These are phyloP conservation scores for Naganishia vishniacii DNA, from an alignment of 768 basidiomycete species.

Conservation along the genomic window DNA sequence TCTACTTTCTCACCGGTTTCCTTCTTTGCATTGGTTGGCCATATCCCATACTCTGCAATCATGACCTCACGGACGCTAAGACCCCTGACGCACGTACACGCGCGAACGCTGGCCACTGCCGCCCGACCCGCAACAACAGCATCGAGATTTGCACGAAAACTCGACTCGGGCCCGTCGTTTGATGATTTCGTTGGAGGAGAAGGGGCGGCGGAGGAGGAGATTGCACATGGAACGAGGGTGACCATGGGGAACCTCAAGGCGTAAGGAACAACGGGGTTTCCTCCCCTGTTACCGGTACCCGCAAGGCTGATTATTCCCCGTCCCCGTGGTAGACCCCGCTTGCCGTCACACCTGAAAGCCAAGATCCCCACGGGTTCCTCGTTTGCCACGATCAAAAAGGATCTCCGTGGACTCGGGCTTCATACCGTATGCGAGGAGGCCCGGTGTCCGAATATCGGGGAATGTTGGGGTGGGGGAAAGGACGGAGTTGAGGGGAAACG, in stretches of 20 bases:
- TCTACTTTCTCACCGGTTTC: background rate
- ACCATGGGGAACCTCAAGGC: constrained; percentile 43
- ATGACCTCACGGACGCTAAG: background rate
- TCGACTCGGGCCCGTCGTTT: constrained; percentile 45
- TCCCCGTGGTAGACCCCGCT: constrained; percentile 60
- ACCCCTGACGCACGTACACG: background rate
- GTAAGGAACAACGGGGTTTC: constrained; percentile 28
- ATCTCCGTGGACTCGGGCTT: constrained; percentile 79
- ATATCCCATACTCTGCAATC: no score
- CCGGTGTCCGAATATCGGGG: constrained; percentile 97
- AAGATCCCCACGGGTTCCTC: constrained; percentile 82
- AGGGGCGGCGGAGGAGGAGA: no score
- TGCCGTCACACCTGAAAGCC: constrained; percentile 83
- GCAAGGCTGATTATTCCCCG: no score
- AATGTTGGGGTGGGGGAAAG: constrained; percentile 85
- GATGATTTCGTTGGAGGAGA: constrained; percentile 47
- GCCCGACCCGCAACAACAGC: background rate
- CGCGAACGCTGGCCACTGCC: constrained; percentile 4
- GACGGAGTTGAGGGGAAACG: constrained; percentile 68
- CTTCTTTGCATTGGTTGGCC: no score
- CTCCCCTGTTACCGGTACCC: background rate
- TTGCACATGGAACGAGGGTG: constrained; percentile 34
- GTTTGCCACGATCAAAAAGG: constrained; percentile 88
- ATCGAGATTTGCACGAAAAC: constrained; percentile 25
- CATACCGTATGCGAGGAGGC: constrained; percentile 99